phyloP scores from a whole-genome alignment of 1,284 basidiomycete species.

The Tilletia caries region DNA sequence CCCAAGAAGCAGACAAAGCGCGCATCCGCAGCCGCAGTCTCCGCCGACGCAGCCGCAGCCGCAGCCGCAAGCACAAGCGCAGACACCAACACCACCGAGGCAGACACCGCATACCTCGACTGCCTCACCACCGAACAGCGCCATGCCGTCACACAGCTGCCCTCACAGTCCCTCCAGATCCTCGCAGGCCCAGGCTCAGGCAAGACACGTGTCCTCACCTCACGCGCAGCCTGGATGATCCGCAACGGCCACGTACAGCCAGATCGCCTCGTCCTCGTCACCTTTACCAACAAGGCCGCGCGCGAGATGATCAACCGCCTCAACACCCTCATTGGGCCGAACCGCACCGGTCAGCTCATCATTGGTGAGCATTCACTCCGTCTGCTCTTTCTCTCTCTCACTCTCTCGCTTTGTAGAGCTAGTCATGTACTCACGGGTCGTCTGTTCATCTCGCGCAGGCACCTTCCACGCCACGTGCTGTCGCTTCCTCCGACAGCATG shows the following conservation, averaged over 20 bases:
- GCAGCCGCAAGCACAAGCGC: too few relatives aligned
- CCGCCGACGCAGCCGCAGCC: too few relatives aligned
- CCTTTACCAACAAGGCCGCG: constrained; percentile 73
- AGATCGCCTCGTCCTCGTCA: constrained; percentile 50
- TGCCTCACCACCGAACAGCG: constrained; percentile 39
- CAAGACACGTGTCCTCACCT: constrained; percentile 50
- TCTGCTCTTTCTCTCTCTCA: neutral
- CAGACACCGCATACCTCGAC: neutral
- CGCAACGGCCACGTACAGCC: constrained; percentile 38
- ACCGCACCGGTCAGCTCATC: constrained; percentile 63
- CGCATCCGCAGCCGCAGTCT: too few relatives aligned
- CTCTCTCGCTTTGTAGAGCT: too few relatives aligned
- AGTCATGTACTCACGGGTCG: neutral
- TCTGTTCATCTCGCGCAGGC: too few relatives aligned
- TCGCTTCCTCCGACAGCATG: constrained; percentile 67
- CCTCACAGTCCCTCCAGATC: constrained; percentile 44
- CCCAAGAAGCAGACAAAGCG: neutral
- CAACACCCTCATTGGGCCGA: constrained; percentile 67
- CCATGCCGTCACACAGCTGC: constrained; percentile 39
- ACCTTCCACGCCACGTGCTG: constrained; percentile 83
- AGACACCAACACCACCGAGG: too few relatives aligned
- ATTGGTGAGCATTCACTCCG: constrained; percentile 54
- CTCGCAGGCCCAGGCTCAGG: constrained; percentile 50
- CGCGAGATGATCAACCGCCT: constrained; percentile 80
- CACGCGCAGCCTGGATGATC: constrained; percentile 48